phyloP scores from a whole-genome alignment of 1,284 basidiomycete genomes.

The Rhodofomes roseus region DNA sequence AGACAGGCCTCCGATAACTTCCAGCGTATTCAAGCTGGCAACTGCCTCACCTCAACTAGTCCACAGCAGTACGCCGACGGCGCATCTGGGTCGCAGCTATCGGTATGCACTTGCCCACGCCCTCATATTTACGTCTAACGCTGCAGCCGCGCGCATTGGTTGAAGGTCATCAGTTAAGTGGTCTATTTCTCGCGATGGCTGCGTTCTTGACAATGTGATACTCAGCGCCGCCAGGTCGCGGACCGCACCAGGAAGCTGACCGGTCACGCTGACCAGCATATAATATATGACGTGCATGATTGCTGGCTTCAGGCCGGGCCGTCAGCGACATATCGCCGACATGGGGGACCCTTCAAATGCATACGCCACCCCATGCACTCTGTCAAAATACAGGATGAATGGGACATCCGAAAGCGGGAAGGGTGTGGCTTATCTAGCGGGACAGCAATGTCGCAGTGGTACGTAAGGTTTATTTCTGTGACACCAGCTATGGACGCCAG shows the following conservation, averaged over 20 bases:
- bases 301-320: not conserved
- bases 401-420: not conserved
- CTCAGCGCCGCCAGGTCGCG: too few relatives aligned
- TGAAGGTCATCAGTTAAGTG: too few relatives aligned
- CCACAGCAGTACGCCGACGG: too few relatives aligned
- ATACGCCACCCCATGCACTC: not conserved
- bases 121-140: too few relatives aligned
- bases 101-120: too few relatives aligned
- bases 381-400: not conserved
- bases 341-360: not conserved
- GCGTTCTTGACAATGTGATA: too few relatives aligned
- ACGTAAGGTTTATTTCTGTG: not conserved
- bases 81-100: too few relatives aligned
- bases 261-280: not conserved
- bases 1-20: too few relatives aligned
- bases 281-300: not conserved
- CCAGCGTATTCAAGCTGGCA: too few relatives aligned
- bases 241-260: not conserved
- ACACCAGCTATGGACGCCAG: not conserved
- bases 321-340: not conserved
- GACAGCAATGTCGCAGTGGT: not conserved
- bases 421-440: not conserved
- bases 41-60: too few relatives aligned
- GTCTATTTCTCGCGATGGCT: too few relatives aligned
- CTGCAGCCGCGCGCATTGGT: too few relatives aligned